Conservation (phyloP, 352 stramenopile genomes). For the Phytopythium ostracodes region DNA sequence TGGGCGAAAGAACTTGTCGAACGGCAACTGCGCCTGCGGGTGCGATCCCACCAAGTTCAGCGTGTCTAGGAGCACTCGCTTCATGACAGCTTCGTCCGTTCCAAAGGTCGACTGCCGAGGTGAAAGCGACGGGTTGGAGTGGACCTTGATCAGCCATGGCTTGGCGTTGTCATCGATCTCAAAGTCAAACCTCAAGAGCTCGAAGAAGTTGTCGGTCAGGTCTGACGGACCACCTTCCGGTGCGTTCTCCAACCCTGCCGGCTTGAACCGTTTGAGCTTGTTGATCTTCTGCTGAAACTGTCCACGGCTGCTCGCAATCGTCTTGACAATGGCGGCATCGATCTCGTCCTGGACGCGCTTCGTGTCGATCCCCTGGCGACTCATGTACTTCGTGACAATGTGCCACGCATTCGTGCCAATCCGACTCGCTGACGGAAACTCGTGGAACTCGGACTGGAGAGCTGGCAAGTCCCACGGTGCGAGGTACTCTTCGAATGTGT, state of each 20-base stretch:
- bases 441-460: slow-evolving; percentile 53
- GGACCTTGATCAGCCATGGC: slow-evolving; percentile 92
- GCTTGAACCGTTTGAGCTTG: slow-evolving; percentile 36
- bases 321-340: slow-evolving; percentile 54
- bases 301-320: slow-evolving; percentile 52
- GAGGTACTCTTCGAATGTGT: slow-evolving; percentile 65
- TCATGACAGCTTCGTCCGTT: slow-evolving; percentile 70
- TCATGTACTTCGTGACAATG: slow-evolving; percentile 64
- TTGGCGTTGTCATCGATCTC: slow-evolving; percentile 93
- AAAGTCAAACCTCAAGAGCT: slow-evolving; percentile 95
- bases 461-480: slow-evolving; percentile 70
- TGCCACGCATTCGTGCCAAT: slow-evolving; percentile 65
- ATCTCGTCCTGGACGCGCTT: slow-evolving; percentile 61
- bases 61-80: slow-evolving; percentile 54
- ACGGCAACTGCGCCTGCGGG: slow-evolving; percentile 48
- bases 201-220: slow-evolving; percentile 85
- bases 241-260: background rate
- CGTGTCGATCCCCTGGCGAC: slow-evolving; percentile 53
- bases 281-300: slow-evolving; percentile 41
- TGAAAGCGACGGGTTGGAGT: slow-evolving; percentile 60
- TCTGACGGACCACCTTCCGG: slow-evolving; percentile 29
- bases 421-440: slow-evolving; percentile 47
- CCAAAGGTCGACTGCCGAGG: slow-evolving; percentile 44
- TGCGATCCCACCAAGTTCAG: slow-evolving; percentile 67
- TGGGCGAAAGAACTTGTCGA: slow-evolving; percentile 58